Percentiles rank a stretch among this genome's conserved stretches.
phyloP scores from a whole-genome alignment of 1,139 yeast species.

The Magnusiomyces sp. region DNA sequence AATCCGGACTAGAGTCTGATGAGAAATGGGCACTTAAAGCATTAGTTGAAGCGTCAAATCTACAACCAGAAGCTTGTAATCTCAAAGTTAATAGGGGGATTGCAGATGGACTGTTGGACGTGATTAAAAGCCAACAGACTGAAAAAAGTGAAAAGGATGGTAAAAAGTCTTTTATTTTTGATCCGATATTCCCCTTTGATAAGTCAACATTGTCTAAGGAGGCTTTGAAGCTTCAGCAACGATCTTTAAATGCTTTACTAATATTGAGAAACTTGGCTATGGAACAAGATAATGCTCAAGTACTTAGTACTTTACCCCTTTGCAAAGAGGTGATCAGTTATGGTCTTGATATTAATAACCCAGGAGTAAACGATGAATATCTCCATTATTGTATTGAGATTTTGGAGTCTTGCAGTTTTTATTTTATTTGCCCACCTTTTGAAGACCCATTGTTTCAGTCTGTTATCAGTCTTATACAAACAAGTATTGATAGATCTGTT shows the following conservation, averaged over 20 bases:
- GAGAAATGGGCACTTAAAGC: conserved; percentile 58
- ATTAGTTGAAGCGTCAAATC: conserved; percentile 44
- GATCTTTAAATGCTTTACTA: conserved; percentile 55
- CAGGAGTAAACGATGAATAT: conserved; percentile 46
- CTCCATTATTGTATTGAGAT: conserved; percentile 67
- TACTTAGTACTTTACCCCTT: conserved; percentile 48
- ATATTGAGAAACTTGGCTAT: conserved; percentile 74
- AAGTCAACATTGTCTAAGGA: conserved; percentile 16
- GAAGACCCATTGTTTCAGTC: conserved; percentile 34
- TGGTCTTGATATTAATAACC: conserved; percentile 37
- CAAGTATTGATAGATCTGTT: conserved; percentile 31
- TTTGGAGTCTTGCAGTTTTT: conserved; percentile 76
- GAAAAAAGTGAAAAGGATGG: not conserved
- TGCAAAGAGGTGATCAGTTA: conserved; percentile 36
- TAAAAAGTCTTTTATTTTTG: conserved; percentile 7
- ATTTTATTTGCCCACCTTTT: conserved; percentile 61
- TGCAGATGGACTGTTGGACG: not conserved
- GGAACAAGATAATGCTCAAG: conserved; percentile 75
- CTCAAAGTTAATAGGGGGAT: not conserved
- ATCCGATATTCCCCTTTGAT: conserved; percentile 26
- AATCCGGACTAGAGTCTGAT: conserved; percentile 51
- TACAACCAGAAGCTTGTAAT: not conserved
- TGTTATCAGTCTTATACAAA: conserved; percentile 18
- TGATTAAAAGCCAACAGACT: not conserved
- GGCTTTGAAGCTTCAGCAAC: conserved; percentile 34